Percentiles rank a stretch among this genome's conserved stretches.
Conservation (phyloP, 345 rosid genomes). For the Draba incana region DNA sequence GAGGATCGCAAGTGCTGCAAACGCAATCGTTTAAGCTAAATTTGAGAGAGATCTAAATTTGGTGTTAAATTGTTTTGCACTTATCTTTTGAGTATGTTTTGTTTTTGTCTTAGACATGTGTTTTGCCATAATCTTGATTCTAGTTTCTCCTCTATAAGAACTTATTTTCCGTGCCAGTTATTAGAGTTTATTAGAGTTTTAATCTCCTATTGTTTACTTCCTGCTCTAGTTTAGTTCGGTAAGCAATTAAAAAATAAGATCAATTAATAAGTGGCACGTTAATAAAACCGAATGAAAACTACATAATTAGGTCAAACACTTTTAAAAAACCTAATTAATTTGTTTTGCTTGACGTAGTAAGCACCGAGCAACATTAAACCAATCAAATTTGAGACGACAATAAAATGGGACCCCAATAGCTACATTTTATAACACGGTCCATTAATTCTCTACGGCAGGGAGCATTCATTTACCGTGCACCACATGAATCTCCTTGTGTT, state of each 20-base stretch:
- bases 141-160: background rate
- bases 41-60: background rate
- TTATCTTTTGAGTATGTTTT: conserved; percentile 21
- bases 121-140: conserved; percentile 1
- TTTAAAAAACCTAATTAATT: background rate
- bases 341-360: conserved; percentile 23
- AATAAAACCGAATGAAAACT: background rate
- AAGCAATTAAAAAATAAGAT: too few relatives aligned
- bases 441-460: background rate
- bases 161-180: background rate
- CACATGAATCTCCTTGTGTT: background rate
- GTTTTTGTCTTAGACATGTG: conserved; percentile 28
- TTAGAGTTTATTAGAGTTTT: background rate
- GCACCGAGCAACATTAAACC: conserved; percentile 29
- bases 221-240: background rate
- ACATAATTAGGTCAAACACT: conserved; percentile 29
- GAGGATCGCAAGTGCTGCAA: conserved; percentile 49
- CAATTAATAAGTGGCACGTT: background rate
- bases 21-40: conserved; percentile 42
- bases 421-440: background rate
- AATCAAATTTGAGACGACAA: conserved; percentile 12
- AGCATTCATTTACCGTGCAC: conserved; percentile 3
- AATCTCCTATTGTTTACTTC: background rate
- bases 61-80: conserved; percentile 1
- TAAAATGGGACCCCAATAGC: conserved; percentile 12